Evolutionary conservation across 2,329 filamentous ascomycete species (phyloP).

Genomic region (Zymoseptoria ardabiliae): DNA sequence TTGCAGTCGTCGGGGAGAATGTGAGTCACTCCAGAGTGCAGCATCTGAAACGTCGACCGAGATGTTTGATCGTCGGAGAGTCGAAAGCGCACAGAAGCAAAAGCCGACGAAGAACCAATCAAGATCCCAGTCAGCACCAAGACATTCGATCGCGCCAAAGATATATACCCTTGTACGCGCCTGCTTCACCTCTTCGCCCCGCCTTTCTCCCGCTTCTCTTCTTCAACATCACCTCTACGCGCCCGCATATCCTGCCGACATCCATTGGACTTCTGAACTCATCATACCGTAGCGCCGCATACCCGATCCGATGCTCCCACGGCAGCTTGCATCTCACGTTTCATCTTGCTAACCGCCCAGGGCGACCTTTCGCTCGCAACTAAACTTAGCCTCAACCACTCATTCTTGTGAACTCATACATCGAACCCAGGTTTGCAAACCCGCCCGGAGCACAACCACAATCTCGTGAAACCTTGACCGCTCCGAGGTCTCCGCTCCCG

Average conservation of each 20-base stretch:
- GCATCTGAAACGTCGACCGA: not conserved
- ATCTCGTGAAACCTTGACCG: slow-evolving; percentile 9
- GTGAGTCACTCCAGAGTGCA: not conserved
- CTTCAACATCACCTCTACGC: not conserved
- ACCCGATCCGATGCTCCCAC: slow-evolving; percentile 4
- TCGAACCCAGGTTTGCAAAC: not conserved
- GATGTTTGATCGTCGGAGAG: not conserved
- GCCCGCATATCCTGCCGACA: not conserved
- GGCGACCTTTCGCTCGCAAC: slow-evolving; percentile 16
- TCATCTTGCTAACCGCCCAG: slow-evolving; percentile 26
- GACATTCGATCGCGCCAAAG: not conserved
- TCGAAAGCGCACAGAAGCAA: not conserved
- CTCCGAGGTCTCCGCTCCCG: slow-evolving; percentile 5
- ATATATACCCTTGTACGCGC: not conserved
- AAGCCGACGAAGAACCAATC: not conserved
- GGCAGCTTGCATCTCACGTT: slow-evolving; percentile 15
- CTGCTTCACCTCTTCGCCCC: not conserved
- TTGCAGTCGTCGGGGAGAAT: not conserved
- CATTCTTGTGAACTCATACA: not conserved
- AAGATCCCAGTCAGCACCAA: not conserved
- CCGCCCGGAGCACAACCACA: not conserved
- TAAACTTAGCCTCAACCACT: slow-evolving; percentile 21
- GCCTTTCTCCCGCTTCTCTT: not conserved
- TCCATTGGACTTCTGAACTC: not conserved
- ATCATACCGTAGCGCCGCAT: slow-evolving; percentile 7